Percentiles rank a stretch among this genome's conserved stretches.
phyloP scores from a whole-genome alignment of 2,329 filamentous ascomycete species.

The Knoxdaviesia proteae region DNA sequence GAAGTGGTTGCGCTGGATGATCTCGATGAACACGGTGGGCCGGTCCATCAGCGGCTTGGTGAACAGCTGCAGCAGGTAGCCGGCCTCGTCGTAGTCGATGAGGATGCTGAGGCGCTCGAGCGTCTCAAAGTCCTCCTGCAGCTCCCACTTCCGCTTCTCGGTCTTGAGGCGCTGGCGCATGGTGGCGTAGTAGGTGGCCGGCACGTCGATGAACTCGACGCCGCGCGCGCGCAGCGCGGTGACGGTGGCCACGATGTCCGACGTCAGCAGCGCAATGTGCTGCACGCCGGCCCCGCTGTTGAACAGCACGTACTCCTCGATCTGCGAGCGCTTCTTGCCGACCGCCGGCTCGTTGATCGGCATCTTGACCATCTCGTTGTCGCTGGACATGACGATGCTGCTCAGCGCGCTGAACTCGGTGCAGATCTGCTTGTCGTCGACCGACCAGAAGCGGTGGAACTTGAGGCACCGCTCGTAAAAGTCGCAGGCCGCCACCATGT shows the following conservation, averaged over 20 bases:
- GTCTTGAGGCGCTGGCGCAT: constrained; percentile 55
- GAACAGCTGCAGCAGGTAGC: constrained; percentile 61
- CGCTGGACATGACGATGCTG: constrained; percentile 75
- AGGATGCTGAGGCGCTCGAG: constrained; percentile 65
- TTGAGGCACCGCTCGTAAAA: constrained; percentile 76
- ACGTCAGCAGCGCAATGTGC: constrained; percentile 73
- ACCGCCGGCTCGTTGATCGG: constrained; percentile 90
- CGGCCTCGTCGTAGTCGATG: constrained; percentile 86
- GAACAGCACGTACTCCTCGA: constrained; percentile 83
- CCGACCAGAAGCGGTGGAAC: constrained; percentile 95
- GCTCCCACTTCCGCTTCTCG: constrained; percentile 34
- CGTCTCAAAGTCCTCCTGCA: constrained; percentile 62
- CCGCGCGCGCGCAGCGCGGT: constrained; percentile 63
- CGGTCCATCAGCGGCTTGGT: constrained; percentile 84
- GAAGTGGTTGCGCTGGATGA: constrained; percentile 82
- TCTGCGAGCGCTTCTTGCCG: constrained; percentile 81
- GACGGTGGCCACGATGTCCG: constrained; percentile 60
- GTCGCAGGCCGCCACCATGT: constrained; percentile 48
- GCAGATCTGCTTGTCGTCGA: constrained; percentile 82
- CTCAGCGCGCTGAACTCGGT: constrained; percentile 81
- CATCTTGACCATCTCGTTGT: constrained; percentile 83
- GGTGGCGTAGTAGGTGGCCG: constrained; percentile 63
- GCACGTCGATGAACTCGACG: constrained; percentile 83
- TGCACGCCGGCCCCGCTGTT: constrained; percentile 81
- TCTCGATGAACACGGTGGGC: constrained; percentile 89